Evolutionary conservation across 2,329 filamentous ascomycete species (phyloP).

Genomic region (Cercospora sp.): DNA sequence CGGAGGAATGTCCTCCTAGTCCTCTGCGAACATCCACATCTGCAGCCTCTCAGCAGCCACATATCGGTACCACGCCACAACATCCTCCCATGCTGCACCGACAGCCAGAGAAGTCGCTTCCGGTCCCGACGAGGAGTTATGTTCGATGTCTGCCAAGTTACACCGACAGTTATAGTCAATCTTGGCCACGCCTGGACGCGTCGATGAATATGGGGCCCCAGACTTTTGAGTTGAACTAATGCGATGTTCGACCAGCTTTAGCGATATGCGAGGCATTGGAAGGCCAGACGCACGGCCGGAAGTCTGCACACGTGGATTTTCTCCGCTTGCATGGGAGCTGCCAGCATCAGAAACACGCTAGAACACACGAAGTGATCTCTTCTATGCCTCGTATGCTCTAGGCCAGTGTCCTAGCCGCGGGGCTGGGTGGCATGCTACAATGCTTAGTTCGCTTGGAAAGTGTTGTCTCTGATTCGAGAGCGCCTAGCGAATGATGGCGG

Average conservation of each 20-base stretch:
- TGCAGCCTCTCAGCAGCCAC: not conserved
- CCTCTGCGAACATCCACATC: not conserved
- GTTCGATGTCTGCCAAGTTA: not conserved
- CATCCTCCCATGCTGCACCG: not conserved
- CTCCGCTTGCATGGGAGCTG: not conserved
- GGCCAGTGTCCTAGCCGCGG: not conserved
- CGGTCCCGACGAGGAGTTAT: not conserved
- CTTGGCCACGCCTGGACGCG: slow-evolving; percentile 1
- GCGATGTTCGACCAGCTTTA: not conserved
- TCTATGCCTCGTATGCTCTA: not conserved
- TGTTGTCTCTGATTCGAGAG: not conserved
- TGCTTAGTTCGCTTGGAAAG: not conserved
- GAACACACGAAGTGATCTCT: not conserved
- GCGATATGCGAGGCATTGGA: not conserved
- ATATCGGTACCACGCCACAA: slow-evolving; percentile 1
- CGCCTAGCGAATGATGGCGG: not conserved
- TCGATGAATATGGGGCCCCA: slow-evolving; percentile 8
- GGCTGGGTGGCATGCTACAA: not conserved
- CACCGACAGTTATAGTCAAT: not conserved
- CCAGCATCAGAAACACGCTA: not conserved
- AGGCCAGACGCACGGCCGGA: not conserved
- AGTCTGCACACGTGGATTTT: not conserved
- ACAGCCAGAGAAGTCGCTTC: not conserved
- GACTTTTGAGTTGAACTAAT: slow-evolving; percentile 3
- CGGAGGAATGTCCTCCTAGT: not conserved